Evolutionary conservation across 495 filamentous ascomycete species (phyloP).

Genomic region (Jackrogersella multiformis): DNA sequence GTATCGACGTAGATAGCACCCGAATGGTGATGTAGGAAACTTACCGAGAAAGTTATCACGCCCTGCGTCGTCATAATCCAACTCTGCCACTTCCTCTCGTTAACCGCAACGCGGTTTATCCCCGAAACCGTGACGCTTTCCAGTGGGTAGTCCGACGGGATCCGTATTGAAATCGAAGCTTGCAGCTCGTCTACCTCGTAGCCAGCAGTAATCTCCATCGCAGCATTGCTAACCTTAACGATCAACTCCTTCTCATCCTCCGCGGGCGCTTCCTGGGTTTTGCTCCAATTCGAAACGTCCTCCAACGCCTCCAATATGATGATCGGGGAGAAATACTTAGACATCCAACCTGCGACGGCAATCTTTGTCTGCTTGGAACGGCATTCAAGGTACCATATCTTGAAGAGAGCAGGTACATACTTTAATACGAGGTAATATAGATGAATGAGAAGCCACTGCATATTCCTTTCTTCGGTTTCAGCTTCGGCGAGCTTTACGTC

Average conservation of each 20-base stretch:
- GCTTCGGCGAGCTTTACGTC: slow-evolving; percentile 62
- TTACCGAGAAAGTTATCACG: slow-evolving; percentile 85
- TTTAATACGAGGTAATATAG: slow-evolving; percentile 84
- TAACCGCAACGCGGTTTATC: slow-evolving; percentile 82
- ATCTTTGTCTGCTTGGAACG: slow-evolving; percentile 78
- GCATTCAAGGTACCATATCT: slow-evolving; percentile 84
- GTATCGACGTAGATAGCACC: background rate
- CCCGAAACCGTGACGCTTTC: slow-evolving; percentile 78
- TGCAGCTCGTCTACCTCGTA: slow-evolving; percentile 89
- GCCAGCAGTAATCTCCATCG: slow-evolving; percentile 78
- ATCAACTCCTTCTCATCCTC: slow-evolving; percentile 76
- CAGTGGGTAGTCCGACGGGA: slow-evolving; percentile 84
- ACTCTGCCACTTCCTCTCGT: slow-evolving; percentile 87
- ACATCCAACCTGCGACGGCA: slow-evolving; percentile 81
- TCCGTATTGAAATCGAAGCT: slow-evolving; percentile 77
- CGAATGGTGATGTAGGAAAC: slow-evolving; percentile 19
- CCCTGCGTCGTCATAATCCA: slow-evolving; percentile 89
- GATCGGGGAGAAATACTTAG: slow-evolving; percentile 84
- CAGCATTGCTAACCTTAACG: slow-evolving; percentile 73
- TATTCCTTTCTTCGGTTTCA: slow-evolving; percentile 70
- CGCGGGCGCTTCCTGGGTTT: slow-evolving; percentile 60
- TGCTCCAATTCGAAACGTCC: slow-evolving; percentile 75
- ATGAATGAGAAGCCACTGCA: slow-evolving; percentile 84
- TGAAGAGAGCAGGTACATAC: slow-evolving; percentile 78
- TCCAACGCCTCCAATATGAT: slow-evolving; percentile 76